Evolutionary conservation across 2,329 filamentous ascomycete genomes (phyloP).

Genomic region (Cryphonectria carpinicola): DNA sequence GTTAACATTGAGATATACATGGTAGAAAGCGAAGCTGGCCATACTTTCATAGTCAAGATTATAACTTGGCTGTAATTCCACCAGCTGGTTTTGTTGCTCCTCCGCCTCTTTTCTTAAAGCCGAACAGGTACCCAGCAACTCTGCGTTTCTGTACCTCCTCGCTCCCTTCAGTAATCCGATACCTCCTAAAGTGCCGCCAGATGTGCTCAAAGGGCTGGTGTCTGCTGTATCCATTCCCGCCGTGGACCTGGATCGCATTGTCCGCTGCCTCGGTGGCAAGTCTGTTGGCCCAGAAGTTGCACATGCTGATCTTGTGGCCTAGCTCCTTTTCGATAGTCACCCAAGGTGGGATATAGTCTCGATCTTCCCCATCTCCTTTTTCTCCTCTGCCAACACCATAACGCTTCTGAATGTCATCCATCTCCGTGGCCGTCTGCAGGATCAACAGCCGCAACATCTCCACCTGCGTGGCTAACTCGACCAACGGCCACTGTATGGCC

Average conservation of each 20-base stretch:
- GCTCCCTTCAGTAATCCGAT: constrained; percentile 66
- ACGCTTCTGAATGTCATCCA: constrained; percentile 55
- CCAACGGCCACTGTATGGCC: constrained; percentile 66
- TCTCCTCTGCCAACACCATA: constrained; percentile 21
- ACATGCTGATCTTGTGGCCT: constrained; percentile 67
- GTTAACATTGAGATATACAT: neutral
- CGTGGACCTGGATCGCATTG: constrained; percentile 64
- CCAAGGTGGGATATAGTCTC: constrained; percentile 39
- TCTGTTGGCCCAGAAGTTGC: constrained; percentile 67
- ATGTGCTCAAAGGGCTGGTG: constrained; percentile 68
- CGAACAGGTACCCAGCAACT: constrained; percentile 57
- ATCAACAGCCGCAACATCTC: constrained; percentile 66
- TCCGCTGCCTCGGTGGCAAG: constrained; percentile 64
- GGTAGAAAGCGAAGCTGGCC: neutral
- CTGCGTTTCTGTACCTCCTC: constrained; percentile 72
- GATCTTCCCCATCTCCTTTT: neutral
- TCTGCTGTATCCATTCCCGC: constrained; percentile 61
- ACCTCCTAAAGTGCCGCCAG: constrained; percentile 65
- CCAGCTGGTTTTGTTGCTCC: neutral
- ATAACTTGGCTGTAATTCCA: neutral
- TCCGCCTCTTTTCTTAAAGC: constrained; percentile 28
- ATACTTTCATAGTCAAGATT: neutral
- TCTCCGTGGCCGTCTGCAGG: constrained; percentile 62
- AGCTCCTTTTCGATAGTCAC: constrained; percentile 60
- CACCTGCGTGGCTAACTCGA: constrained; percentile 63